A percentile compares a stretch with the other conserved stretches of the same genome.
Evolutionary conservation across 345 rosid species (phyloP).

Genomic region (Salix suchowensis): DNA sequence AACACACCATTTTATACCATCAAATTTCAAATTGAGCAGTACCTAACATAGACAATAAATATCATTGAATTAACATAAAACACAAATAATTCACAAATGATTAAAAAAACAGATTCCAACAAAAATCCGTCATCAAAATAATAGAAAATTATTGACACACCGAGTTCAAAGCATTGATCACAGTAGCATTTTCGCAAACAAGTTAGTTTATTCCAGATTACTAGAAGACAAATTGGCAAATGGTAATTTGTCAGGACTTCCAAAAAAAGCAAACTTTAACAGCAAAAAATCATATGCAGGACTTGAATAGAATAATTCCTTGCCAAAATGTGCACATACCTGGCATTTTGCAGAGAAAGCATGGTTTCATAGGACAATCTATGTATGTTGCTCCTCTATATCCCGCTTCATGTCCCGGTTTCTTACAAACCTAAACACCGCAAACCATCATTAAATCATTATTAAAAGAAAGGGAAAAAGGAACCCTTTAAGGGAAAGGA

Average conservation of each 20-base stretch:
- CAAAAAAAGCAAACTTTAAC: not conserved
- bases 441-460: constrained; percentile 5
- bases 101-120: not conserved
- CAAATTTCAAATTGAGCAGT: not conserved
- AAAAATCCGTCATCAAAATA: not conserved
- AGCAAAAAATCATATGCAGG: not conserved
- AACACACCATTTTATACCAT: not conserved
- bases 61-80: not conserved
- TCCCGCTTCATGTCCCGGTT: constrained; percentile 91
- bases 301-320: not conserved
- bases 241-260: not conserved
- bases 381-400: constrained; percentile 89
- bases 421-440: constrained; percentile 71
- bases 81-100: too few relatives aligned
- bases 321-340: constrained; percentile 34
- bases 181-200: not conserved
- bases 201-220: not conserved
- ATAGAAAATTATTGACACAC: not conserved
- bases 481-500: not conserved
- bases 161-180: not conserved
- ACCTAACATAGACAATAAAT: not conserved
- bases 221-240: too few relatives aligned
- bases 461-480: not conserved
- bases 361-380: constrained; percentile 95
- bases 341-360: constrained; percentile 95